A percentile compares a stretch with the other conserved stretches of the same genome.
These are phyloP conservation scores for Gaillardinia entomophila DNA, from an alignment of 805 yeast species.

Conservation along the genomic window DNA sequence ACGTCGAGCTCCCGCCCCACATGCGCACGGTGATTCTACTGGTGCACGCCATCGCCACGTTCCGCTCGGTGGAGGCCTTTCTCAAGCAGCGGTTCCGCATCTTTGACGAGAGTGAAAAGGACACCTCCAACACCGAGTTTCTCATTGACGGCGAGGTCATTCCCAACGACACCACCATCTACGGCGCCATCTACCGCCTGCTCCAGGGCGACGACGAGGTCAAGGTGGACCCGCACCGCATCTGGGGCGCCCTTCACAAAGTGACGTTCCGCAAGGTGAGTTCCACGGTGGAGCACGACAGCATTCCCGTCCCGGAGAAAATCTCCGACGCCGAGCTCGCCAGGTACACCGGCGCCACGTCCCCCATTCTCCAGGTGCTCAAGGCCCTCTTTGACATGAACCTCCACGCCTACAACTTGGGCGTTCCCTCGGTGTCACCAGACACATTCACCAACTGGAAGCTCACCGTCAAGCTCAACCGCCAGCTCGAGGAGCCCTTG, in stretches of 20 bases:
- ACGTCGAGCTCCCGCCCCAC: constrained; percentile 13
- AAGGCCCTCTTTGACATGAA: constrained; percentile 42
- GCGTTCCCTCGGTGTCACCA: constrained; percentile 6
- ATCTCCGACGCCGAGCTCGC: constrained; percentile 14
- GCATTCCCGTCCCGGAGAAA: too few relatives aligned
- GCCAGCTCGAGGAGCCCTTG: constrained; percentile 86
- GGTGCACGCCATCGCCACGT: constrained; percentile 59
- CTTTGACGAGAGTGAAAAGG: constrained; percentile 9
- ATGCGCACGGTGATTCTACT: constrained; percentile 35
- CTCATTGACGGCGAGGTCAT: constrained; percentile 50
- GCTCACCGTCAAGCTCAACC: constrained; percentile 74
- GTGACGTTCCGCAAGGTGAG: constrained; percentile 39
- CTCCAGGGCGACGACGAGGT: constrained; percentile 33
- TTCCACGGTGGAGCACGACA: constrained; percentile 4
- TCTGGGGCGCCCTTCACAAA: constrained; percentile 58
- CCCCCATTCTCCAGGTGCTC: constrained; percentile 42
- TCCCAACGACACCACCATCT: constrained; percentile 65
- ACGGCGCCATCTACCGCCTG: constrained; percentile 63
- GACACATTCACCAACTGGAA: constrained; percentile 64
- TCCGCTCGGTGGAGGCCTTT: constrained; percentile 45
- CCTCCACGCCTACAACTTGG: constrained; percentile 9
- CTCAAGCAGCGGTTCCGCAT: constrained; percentile 36
- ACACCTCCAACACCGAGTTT: constrained; percentile 43
- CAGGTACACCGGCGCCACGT: constrained; percentile 22
- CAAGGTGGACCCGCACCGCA: constrained; percentile 37